Conservation (phyloP, 768 basidiomycete genomes). For the Xanthoconium stramineum region DNA sequence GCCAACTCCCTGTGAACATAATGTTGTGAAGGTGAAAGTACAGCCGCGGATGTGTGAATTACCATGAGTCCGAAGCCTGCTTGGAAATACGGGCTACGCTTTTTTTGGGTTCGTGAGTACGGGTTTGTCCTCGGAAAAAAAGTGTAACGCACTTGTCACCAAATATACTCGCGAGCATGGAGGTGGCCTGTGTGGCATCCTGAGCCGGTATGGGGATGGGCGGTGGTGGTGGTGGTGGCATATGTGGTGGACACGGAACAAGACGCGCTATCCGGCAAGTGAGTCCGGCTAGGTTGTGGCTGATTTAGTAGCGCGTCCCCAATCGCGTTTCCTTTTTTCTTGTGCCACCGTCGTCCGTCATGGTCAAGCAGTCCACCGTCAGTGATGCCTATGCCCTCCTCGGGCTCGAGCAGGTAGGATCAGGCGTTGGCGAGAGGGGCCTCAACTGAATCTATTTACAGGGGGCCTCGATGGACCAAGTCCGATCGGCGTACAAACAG, state of each 20-base stretch:
- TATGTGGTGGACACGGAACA: slow-evolving; percentile 9
- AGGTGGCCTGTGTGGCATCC: slow-evolving; percentile 15
- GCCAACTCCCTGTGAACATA: slow-evolving; percentile 72
- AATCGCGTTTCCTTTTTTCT: slow-evolving; percentile 23
- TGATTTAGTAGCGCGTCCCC: slow-evolving; percentile 26
- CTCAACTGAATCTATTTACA: slow-evolving; percentile 25
- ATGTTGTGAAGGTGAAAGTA: neutral
- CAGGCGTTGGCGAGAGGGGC: neutral
- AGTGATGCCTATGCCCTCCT: slow-evolving; percentile 42
- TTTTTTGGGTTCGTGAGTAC: slow-evolving; percentile 29
- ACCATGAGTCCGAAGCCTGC: slow-evolving; percentile 99
- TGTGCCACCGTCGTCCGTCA: slow-evolving; percentile 18
- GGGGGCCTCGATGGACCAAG: slow-evolving; percentile 60
- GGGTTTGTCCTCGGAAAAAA: neutral
- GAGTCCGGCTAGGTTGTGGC: slow-evolving; percentile 1
- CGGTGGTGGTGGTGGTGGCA: neutral
- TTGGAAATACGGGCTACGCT: slow-evolving; percentile 90
- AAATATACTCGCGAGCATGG: slow-evolving; percentile 40
- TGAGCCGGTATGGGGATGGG: slow-evolving; percentile 4
- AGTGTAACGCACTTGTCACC: slow-evolving; percentile 63
- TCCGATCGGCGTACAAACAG: slow-evolving; percentile 69
- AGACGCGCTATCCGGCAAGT: slow-evolving; percentile 2
- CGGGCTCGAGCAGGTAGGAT: slow-evolving; percentile 51
- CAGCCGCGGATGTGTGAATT: slow-evolving; percentile 7
- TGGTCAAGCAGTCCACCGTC: slow-evolving; percentile 37